Percentiles rank a stretch among this genome's conserved stretches.
Conservation (phyloP, 208 protist species). For the Crithidia brevicula region DNA sequence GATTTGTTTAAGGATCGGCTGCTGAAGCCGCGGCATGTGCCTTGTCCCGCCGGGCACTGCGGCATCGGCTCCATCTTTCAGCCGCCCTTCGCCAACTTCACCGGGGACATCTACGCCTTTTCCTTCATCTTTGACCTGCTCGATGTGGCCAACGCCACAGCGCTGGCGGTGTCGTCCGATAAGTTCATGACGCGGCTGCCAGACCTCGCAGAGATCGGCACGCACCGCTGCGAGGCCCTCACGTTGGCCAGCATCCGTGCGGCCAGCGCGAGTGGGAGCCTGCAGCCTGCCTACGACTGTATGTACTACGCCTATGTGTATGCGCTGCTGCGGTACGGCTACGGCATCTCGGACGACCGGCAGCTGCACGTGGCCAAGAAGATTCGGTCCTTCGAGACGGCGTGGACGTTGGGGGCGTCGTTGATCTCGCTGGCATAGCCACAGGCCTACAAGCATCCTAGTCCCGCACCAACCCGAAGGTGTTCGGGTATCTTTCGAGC, state of each 20-base stretch:
- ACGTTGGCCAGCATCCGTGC: constrained; percentile 25
- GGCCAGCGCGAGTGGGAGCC: constrained; percentile 12
- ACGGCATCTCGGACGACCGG: constrained; percentile 54
- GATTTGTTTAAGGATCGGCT: constrained; percentile 43
- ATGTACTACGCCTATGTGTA: constrained; percentile 81
- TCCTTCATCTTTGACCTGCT: constrained; percentile 75
- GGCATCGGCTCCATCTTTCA: constrained; percentile 67
- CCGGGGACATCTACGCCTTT: constrained; percentile 67
- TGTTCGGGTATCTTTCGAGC: no score
- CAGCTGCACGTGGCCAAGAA: constrained; percentile 79
- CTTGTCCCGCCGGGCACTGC: constrained; percentile 35
- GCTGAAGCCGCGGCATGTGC: constrained; percentile 34
- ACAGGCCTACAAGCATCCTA: no score
- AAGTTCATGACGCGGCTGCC: constrained; percentile 32
- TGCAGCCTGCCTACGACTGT: constrained; percentile 67
- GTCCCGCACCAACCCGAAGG: no score
- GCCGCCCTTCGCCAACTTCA: constrained; percentile 51
- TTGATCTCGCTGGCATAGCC: constrained; percentile 41
- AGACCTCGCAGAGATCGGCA: constrained; percentile 27
- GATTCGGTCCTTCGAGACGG: constrained; percentile 77
- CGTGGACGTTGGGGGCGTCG: constrained; percentile 83
- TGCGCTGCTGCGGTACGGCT: constrained; percentile 64
- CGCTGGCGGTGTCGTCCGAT: constrained; percentile 25
- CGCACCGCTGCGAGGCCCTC: constrained; percentile 28
- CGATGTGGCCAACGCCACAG: constrained; percentile 8